Evolutionary conservation across 2,329 filamentous ascomycete genomes (phyloP), one percentile per base, ranked within the genome.

Genomic region (Fusarium longipes): DNA sequence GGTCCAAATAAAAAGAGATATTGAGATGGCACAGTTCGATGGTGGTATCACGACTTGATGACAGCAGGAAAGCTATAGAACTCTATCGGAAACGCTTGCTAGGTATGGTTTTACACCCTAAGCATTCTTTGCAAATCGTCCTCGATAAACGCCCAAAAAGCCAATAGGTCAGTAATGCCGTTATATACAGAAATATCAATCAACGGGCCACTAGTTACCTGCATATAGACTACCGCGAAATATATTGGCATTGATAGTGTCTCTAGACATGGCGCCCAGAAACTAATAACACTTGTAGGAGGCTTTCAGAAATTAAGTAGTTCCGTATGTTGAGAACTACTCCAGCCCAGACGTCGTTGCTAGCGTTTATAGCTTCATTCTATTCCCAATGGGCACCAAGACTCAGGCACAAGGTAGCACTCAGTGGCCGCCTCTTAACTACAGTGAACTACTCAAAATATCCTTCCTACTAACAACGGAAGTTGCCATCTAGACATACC

Each of bases 11-110:
- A 17, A 24, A 15, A 4, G 5, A 36, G 10, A 8, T 11, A 17
- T 10, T 3, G 5, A 3, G 5, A 17, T 29, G 20, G 27, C 8
- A 15, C 9, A 39, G 17, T 12, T 38, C 17, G 25, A 33, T 36
- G 10, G 3, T 36, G n/a, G 14, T 11, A 11, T 6, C 7, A 6
- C 9, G 14, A 9, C 9, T 8, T 17, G 51, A 40, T 42, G 33
- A 11, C 3, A 15, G 24, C 7, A 30, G 17, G 18, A 29, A 30
- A 29, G 15, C 40, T 14, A 47, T 24, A 10, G 14, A 57, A 57
- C 27, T 51, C 18, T 40, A 63, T 63, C 38, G 43, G 20, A 39
- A 40, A 18, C 38, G 30, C 10, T 24, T n/a, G n/a, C n/a, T n/a
- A n/a, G 2, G 6, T 17, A 48, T 42, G 29, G 29, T 36, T 51